Evolutionary conservation across 2,329 filamentous ascomycete genomes (phyloP).

Genomic region (Tolypocladium ophioglossoides): DNA sequence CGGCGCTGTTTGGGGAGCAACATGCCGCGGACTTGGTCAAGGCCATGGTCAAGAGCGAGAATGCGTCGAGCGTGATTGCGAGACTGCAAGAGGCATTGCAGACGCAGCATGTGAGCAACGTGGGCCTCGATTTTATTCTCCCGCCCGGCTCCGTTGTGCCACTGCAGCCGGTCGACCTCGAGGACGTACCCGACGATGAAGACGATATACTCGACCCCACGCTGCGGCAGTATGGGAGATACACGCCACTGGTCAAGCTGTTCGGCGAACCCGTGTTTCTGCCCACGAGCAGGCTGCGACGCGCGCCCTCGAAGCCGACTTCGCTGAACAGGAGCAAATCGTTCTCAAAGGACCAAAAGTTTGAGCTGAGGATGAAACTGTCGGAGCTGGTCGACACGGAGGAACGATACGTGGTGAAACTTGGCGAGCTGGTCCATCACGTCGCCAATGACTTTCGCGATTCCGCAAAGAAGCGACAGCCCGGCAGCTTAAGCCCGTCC

Average conservation of each 20-base stretch:
- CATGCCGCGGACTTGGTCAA: conserved; percentile 87
- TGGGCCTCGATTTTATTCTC: conserved; percentile 80
- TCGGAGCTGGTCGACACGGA: conserved; percentile 87
- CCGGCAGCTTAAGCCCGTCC: conserved; percentile 58
- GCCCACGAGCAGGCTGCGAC: conserved; percentile 72
- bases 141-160: conserved; percentile 68
- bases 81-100: conserved; percentile 67
- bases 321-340: conserved; percentile 67
- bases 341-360: conserved; percentile 73
- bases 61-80: conserved; percentile 59
- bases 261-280: conserved; percentile 80
- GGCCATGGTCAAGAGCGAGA: conserved; percentile 73
- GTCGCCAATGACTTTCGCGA: conserved; percentile 72
- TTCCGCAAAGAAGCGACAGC: conserved; percentile 47
- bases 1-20: conserved; percentile 73
- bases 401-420: conserved; percentile 82
- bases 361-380: conserved; percentile 78
- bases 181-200: conserved; percentile 50
- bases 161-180: conserved; percentile 46
- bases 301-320: conserved; percentile 79
- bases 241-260: conserved; percentile 64
- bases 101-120: conserved; percentile 71
- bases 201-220: conserved; percentile 56
- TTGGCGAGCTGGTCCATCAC: conserved; percentile 71
- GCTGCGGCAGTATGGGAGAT: conserved; percentile 62